Conservation (phyloP, 305 asterid species). For the Fraxinus velutina region DNA sequence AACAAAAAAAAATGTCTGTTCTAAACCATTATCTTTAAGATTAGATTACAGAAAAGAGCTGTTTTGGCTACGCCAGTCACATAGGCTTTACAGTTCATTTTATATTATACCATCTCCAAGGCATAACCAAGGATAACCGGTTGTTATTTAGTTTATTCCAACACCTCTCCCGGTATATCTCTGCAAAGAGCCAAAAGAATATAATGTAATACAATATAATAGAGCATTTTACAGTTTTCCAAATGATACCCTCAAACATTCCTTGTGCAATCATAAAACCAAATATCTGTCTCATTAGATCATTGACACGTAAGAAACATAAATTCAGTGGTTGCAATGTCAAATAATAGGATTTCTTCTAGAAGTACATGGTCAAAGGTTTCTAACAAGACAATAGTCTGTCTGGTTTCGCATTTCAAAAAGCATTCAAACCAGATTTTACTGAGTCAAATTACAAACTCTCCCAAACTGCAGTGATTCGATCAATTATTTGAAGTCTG, state of each 20-base stretch:
- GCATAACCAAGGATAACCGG: neutral
- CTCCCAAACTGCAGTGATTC: neutral
- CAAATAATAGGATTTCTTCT: constrained; percentile 2
- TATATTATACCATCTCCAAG: neutral
- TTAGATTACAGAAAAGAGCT: neutral
- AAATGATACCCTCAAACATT: neutral
- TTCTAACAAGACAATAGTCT: neutral
- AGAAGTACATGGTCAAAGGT: neutral
- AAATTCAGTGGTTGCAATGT: neutral
- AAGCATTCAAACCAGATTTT: neutral
- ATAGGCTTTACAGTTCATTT: neutral
- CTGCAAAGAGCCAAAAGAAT: neutral
- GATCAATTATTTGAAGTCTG: neutral
- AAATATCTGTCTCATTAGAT: neutral
- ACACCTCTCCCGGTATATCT: neutral
- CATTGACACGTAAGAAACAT: neutral
- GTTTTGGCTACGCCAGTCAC: neutral
- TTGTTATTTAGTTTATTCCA: neutral
- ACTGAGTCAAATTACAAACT: constrained; percentile 2
- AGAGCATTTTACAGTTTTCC: neutral
- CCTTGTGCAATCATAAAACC: neutral
- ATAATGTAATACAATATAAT: neutral
- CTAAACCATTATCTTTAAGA: neutral
- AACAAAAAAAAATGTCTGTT: neutral
- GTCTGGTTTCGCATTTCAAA: neutral